These are phyloP conservation scores for Seiridium unicorne DNA, from an alignment of 2,329 filamentous ascomycete species.

Conservation along the genomic window DNA sequence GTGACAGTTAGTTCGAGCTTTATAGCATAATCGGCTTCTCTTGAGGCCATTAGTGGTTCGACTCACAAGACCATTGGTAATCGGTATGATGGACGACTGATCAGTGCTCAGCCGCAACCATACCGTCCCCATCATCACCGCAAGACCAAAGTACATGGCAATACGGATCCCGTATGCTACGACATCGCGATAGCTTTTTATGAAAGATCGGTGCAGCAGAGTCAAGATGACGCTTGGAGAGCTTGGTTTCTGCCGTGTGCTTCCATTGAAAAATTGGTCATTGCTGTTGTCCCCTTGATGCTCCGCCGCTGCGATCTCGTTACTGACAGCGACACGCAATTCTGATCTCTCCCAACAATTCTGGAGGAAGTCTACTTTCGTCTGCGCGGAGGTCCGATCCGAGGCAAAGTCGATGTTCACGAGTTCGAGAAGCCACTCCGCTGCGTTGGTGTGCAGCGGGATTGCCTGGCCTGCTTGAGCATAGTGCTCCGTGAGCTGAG, in stretches of 20 bases:
- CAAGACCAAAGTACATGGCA: conserved; percentile 73
- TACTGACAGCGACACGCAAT: conserved; percentile 23
- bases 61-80: conserved; percentile 72
- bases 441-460: conserved; percentile 72
- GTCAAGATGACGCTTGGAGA: conserved; percentile 54
- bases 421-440: conserved; percentile 76
- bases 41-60: neutral
- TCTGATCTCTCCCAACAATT: conserved; percentile 52
- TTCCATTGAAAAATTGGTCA: neutral
- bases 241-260: conserved; percentile 33
- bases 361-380: conserved; percentile 52
- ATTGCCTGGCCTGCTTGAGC: conserved; percentile 57
- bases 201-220: conserved; percentile 73
- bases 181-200: conserved; percentile 82
- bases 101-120: conserved; percentile 70
- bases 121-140: conserved; percentile 85
- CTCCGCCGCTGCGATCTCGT: conserved; percentile 21
- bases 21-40: neutral
- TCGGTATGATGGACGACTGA: conserved; percentile 75
- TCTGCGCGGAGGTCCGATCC: conserved; percentile 43
- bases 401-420: conserved; percentile 74
- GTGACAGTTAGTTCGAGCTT: neutral
- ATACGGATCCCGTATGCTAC: conserved; percentile 81
- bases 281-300: conserved; percentile 27
- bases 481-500: conserved; percentile 62